Conservation (phyloP, 352 stramenopile species). For the Blastocystis sp. region DNA sequence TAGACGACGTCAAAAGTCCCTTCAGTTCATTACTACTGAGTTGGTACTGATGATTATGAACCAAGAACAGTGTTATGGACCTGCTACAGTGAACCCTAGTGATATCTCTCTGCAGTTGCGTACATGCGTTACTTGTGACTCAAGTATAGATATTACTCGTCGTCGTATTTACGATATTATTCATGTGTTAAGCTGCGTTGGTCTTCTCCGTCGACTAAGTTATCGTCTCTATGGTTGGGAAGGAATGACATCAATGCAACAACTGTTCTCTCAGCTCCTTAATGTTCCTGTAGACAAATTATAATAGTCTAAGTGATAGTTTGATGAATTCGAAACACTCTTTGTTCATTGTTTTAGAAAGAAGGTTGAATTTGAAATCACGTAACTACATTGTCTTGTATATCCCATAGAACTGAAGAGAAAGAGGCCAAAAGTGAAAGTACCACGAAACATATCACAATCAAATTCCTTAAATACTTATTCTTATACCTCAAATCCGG, state of each 20-base stretch:
- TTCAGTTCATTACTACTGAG: conserved; percentile 57
- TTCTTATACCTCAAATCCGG: conserved; percentile 54
- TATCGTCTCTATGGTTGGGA: conserved; percentile 49
- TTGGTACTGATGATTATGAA: conserved; percentile 33
- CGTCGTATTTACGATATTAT: conserved; percentile 60
- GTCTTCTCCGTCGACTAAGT: background rate
- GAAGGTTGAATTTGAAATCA: background rate
- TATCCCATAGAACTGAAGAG: background rate
- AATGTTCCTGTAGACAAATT: background rate
- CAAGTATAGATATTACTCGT: conserved; percentile 10
- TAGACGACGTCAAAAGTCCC: conserved; percentile 55
- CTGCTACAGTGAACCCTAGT: conserved; percentile 43
- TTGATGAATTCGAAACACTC: conserved; percentile 19
- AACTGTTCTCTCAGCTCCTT: background rate
- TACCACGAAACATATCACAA: conserved; percentile 48
- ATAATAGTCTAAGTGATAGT: background rate
- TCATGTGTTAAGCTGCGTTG: conserved; percentile 33
- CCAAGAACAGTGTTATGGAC: background rate
- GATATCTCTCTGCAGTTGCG: conserved; percentile 11
- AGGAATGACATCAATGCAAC: conserved; percentile 9
- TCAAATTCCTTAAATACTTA: conserved; percentile 59
- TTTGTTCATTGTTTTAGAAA: conserved; percentile 52
- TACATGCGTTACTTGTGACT: background rate
- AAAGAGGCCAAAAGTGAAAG: background rate
- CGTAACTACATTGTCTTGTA: background rate